Base-by-base conservation (phyloP, 2,329 filamentous ascomycete species). In the Emydomyces testavorans region DNA sequence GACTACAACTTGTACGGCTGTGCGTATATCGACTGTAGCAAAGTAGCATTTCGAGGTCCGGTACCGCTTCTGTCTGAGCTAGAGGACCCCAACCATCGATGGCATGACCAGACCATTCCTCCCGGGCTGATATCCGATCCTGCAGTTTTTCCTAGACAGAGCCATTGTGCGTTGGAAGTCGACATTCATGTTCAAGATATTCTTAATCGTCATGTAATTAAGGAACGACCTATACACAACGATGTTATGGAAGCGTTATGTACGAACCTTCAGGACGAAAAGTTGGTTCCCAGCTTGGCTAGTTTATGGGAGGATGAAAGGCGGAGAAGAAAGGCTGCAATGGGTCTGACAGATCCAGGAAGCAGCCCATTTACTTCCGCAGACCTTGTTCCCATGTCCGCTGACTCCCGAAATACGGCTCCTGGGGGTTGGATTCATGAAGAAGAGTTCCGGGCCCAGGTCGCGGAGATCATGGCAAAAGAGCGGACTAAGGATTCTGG, bases 1-100 rank as follows among this genome's bases (percentile, higher is more conserved):
- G 93, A 98, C 64, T 98, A 93, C 71, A 98, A 95, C 61, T 71
- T 98, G 55, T 96, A 94, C 63, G 93, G 93, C 5, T 98, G 92
- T 61, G 82, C 80, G 48, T 93, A 90, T 58, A 79, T 96, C 54
- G 78, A 90, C 50, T 83, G 80, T 42, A 71, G 71, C 7, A 84
- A 79, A 53, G 78, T 81, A 1, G 73, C 69, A 23, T 95, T 94
- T 60, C 79, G 92, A 47, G 72, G 73, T 2, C 88, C 88, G 0
- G 71, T 95, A 1, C 89, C 89, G 0, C 69, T 75, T 6, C 79
- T 78, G 57, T 71, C 80, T n/a, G 74, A 82, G 18, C 69, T 79
- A n/a, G 74, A 75, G 49, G 72, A 70, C 47, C 68, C 74, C 7
- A 65, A 72, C 24, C 84, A 92, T 63, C 69, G 80, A 29, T 95